Evolutionary conservation across 768 basidiomycete species (phyloP), one percentile per base, ranked within the genome.

Genomic region (Leucogyrophana mollusca): DNA sequence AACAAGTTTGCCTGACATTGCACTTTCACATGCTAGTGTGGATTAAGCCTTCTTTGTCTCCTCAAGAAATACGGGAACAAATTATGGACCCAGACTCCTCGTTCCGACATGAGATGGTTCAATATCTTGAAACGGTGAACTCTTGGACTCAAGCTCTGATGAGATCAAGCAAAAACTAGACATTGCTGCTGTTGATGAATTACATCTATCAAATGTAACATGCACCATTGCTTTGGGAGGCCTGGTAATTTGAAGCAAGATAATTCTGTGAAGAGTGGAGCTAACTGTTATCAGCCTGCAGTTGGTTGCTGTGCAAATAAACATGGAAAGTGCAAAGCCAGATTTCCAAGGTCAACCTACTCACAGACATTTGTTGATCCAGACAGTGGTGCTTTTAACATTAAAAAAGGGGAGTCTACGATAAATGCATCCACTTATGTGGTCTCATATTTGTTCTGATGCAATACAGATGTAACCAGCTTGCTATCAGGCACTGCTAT

Each of bases 21-120:
- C 76, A 73, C 51, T 43, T 69, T 0, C 73, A 74, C 47, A 57
- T 72, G 13, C 46, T 76, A 2, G 6, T 75, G 0, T 76, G 70
- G 72, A 42, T 73, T 2, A 21, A 54, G 10, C 13, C 27, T 30
- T 6, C 27, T 30, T 30, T 30, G 27, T 30, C 56, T 2, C 53
- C 53, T 16, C 51, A 57, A 24, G 46, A 57, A 27, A 57, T 56
- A 4, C 20, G 55, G 1, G 51, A 56, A 9, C 24, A 16, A 10
- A n/a, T 58, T 0, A 16, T 51, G 38, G 41, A 40, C 20, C 24
- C 17, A 4, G 43, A 50, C 34, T 23, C 32, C 8, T 14, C n/a
- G 4, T 58, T 53, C 22, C 42, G 38, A 17, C 33, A 40, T 16
- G 30, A 46, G 39, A 25, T 55, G n/a, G 25, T 52, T 3, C 46